Conservation (phyloP, 805 yeast genomes). For the Ogataea paraovalis region DNA sequence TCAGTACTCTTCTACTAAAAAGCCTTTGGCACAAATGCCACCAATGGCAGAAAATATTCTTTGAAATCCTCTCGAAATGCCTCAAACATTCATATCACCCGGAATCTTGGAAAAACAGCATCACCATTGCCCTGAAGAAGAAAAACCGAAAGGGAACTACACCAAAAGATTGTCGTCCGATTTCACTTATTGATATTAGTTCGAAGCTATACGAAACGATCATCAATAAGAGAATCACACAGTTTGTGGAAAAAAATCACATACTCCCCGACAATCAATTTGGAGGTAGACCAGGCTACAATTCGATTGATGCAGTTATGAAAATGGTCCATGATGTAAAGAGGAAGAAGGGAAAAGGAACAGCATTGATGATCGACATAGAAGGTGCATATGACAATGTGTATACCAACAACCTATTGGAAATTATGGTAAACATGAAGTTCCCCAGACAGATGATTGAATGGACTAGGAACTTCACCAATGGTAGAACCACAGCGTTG, state of each 20-base stretch:
- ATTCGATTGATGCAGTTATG: not conserved
- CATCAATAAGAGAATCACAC: not conserved
- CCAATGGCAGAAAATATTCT: too few species aligned
- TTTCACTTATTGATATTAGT: constrained; percentile 6
- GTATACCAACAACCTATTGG: not conserved
- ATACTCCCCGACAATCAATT: not conserved
- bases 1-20: too few species aligned
- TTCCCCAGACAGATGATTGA: not conserved
- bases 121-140: not conserved
- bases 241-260: not conserved
- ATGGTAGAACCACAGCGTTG: not conserved
- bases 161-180: not conserved
- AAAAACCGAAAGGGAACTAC: not conserved
- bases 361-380: not conserved
- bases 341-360: not conserved
- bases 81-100: too few species aligned
- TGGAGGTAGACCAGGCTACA: not conserved
- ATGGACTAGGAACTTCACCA: not conserved
- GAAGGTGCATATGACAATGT: not conserved
- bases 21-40: too few species aligned
- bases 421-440: not conserved
- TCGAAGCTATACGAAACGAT: constrained; percentile 1
- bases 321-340: not conserved
- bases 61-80: too few species aligned
- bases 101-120: too few species aligned